Evolutionary conservation across 108 stramenopile species (phyloP), one percentile per base, ranked within the genome.

Genomic region (Skeletonema costatum): DNA sequence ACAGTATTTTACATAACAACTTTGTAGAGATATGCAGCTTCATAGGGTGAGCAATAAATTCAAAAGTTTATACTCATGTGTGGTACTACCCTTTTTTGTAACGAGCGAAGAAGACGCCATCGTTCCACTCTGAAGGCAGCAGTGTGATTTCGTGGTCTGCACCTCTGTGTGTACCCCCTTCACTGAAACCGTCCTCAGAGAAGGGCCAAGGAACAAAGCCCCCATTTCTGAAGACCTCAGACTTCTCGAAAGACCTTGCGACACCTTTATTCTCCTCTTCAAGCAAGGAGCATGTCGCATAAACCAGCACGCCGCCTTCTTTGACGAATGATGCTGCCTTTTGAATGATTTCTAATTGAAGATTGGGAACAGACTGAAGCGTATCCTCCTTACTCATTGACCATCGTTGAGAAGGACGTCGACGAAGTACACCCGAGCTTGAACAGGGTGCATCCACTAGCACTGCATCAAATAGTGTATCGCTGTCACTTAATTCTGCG

Each of bases 371-470:
- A 19, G 6, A 44, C 4, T 74, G 51, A 29, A 63, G 50, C 6
- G 78, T 66, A 29, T 83, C 73, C 11, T 68, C 53, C 70, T 78
- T 60, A 11, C 35, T 70, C 8, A 87, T 51, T n/a, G 61, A 58
- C 80, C 83, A 87, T 56, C 86, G 75, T 36, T 87, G 86, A 21
- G 80, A 74, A 21, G 86, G 83, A 30, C 86, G 41, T 32, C 86
- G 72, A 30, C 86, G 68, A 21, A 87, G 66, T 3, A 85, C 86
- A 10, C 86, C 86, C 14, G 74, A 70, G 8, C 75, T 77, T 44
- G 86, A 87, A 42, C 86, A 87, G 4, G 86, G 86, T 32, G 76
- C 86, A 77, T 87, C 86, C 0, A 87, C 83, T 5, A 87, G 71
- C 13, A 87, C 86, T 9, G 60, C 80, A 62, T 87, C 86, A 66